phyloP scores from a whole-genome alignment of 179 eudicot genomes.

The Actinidia arguta region DNA sequence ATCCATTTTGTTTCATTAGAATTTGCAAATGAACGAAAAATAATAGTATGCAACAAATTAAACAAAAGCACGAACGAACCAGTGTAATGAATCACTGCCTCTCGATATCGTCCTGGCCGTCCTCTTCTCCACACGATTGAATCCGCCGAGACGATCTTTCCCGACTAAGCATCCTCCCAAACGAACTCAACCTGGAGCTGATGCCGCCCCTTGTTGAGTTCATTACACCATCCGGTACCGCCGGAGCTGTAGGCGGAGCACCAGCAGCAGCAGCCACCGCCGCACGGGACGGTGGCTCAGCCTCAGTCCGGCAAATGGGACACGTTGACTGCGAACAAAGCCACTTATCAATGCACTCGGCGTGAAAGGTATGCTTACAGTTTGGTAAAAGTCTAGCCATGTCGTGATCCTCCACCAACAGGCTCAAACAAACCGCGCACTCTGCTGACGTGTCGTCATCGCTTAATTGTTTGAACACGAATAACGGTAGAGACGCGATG shows the following conservation, averaged over 20 bases:
- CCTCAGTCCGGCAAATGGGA: conserved; percentile 71
- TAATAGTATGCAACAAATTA: not conserved
- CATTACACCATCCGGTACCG: conserved; percentile 22
- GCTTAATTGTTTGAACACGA: conserved; percentile 29
- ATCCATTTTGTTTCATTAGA: no score
- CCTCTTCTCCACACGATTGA: conserved; percentile 31
- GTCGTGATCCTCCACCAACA: conserved; percentile 56
- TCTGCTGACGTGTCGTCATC: conserved; percentile 22
- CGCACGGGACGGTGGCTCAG: conserved; percentile 43
- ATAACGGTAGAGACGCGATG: conserved; percentile 46
- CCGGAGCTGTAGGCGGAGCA: conserved; percentile 26
- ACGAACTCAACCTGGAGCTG: conserved; percentile 50
- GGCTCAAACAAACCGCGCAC: conserved; percentile 63
- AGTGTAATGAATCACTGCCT: conserved; percentile 27
- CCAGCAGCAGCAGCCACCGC: not conserved
- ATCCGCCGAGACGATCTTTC: conserved; percentile 44
- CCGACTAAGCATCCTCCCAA: conserved; percentile 49
- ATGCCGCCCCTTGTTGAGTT: not conserved
- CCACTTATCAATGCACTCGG: conserved; percentile 71
- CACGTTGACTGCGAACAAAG: conserved; percentile 54
- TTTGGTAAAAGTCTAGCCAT: conserved; percentile 55
- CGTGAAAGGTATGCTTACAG: conserved; percentile 66
- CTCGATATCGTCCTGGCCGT: conserved; percentile 30
- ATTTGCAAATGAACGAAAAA: not conserved
- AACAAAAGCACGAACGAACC: not conserved